Evolutionary conservation across 2,329 filamentous ascomycete genomes (phyloP).

Genomic region (Ilyonectria robusta): DNA sequence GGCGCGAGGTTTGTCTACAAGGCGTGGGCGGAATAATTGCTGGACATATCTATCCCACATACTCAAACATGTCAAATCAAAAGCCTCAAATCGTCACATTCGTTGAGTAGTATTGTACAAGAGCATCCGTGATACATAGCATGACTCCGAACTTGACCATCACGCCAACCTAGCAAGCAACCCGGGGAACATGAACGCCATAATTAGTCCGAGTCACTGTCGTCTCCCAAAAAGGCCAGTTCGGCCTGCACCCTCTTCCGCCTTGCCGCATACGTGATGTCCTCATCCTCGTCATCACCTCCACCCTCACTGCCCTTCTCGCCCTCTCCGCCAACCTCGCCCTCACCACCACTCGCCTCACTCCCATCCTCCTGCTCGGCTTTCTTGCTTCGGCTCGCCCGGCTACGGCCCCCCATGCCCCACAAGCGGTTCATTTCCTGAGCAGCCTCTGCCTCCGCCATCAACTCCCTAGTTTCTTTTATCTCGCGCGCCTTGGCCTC

Average conservation of each 20-base stretch:
- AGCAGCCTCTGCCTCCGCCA: slow-evolving; percentile 87
- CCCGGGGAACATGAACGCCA: neutral
- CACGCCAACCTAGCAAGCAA: slow-evolving; percentile 19
- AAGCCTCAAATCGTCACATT: slow-evolving; percentile 3
- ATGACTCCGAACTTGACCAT: neutral
- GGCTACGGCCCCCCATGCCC: slow-evolving; percentile 68
- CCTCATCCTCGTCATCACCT: slow-evolving; percentile 49
- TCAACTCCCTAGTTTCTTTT: slow-evolving; percentile 87
- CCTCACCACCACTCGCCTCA: slow-evolving; percentile 43
- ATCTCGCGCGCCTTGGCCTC: slow-evolving; percentile 88
- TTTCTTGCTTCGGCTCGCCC: slow-evolving; percentile 59
- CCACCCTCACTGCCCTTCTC: slow-evolving; percentile 44
- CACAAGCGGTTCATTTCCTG: slow-evolving; percentile 85
- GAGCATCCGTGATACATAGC: neutral
- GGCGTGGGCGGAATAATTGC: slow-evolving; percentile 79
- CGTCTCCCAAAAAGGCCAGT: slow-evolving; percentile 77
- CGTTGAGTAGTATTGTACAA: slow-evolving; percentile 14
- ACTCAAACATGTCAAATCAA: slow-evolving; percentile 5
- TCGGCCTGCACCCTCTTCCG: slow-evolving; percentile 65
- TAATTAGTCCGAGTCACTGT: slow-evolving; percentile 73
- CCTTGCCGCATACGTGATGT: slow-evolving; percentile 58
- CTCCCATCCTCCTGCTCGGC: slow-evolving; percentile 50
- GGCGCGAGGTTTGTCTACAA: slow-evolving; percentile 87
- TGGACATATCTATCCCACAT: neutral
- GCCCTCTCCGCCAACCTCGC: neutral